Evolutionary conservation across 2,329 filamentous ascomycete genomes (phyloP), one percentile per base, ranked within the genome.

Genomic region (Hypoxylon sp.): DNA sequence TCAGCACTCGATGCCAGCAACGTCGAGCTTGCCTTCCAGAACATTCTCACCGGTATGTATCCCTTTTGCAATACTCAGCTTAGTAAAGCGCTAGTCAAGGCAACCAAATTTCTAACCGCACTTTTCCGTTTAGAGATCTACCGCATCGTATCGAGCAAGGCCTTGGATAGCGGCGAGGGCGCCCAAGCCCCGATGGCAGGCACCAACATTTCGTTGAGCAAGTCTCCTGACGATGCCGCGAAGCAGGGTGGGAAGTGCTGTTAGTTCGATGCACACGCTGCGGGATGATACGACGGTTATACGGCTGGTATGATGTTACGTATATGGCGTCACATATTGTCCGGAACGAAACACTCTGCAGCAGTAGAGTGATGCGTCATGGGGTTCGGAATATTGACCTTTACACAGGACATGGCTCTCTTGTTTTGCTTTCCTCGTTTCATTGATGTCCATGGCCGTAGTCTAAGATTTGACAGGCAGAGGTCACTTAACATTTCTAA

Each of bases 1-100:
- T 99, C 97, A 68, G 96, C 96, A 72, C 91, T 99, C 77, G 96
- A 99, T 80, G 96, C 96, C 76, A 98, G 94, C 89, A 99, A 99
- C 80, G 96, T 99, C 73, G 96, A 99, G 85, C 90, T 98, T 78
- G 96, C 96, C 67, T 98, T 99, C 89, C 95, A 99, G 85, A 98
- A 98, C 84, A 99, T 99, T 80, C 87, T 99, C 80, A 99, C 96
- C 79, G 95, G 95, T 98, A 87, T 69, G 88, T 81, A 28, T n/a
- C 46, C 58, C 21, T 46, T 45, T 43, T 21, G 28, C 6, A 21
- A 34, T 30, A 25, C 36, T 50, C 41, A 38, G 45, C 67, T 73
- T 53, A 48, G 51, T 53, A 19, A 51, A 43, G 60, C 49, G 69
- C 46, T 60, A 34, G 51, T 63, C 63, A 21, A 67, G 41, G 49